These are phyloP conservation scores for Quercus engelmannii DNA, from an alignment of 306 rosid genomes.

Conservation along the genomic window DNA sequence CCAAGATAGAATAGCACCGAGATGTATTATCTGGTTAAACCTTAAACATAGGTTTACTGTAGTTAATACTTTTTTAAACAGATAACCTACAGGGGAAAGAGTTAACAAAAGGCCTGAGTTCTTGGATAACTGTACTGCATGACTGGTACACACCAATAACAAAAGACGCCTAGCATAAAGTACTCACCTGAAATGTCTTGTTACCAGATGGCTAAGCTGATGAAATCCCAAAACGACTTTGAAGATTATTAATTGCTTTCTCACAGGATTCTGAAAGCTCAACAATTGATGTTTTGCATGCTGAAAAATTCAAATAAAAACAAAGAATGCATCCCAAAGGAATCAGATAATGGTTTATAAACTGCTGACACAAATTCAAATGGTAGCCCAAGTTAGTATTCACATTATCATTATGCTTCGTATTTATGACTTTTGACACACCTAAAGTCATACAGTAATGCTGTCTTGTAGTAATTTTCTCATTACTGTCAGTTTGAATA, in stretches of 20 bases:
- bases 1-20: too few relatives aligned
- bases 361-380: not conserved
- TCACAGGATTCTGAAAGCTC: slow-evolving; percentile 72
- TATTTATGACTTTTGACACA: not conserved
- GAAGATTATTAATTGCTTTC: slow-evolving; percentile 66
- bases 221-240: slow-evolving; percentile 55
- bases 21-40: not conserved
- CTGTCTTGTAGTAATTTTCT: not conserved
- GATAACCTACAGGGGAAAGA: not conserved
- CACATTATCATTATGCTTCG: not conserved
- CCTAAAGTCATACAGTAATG: not conserved
- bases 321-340: not conserved
- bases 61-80: not conserved
- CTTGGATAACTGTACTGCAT: not conserved
- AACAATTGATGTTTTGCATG: slow-evolving; percentile 59
- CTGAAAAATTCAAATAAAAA: slow-evolving; percentile 39
- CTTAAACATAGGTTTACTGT: not conserved
- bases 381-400: not conserved
- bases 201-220: slow-evolving; percentile 37
- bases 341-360: not conserved
- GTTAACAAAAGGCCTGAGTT: not conserved
- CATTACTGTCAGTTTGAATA: not conserved
- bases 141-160: not conserved
- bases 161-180: slow-evolving; percentile 4
- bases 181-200: slow-evolving; percentile 29